Evolutionary conservation across 2,329 filamentous ascomycete genomes (phyloP).

Genomic region (Hypoxylon sp.): DNA sequence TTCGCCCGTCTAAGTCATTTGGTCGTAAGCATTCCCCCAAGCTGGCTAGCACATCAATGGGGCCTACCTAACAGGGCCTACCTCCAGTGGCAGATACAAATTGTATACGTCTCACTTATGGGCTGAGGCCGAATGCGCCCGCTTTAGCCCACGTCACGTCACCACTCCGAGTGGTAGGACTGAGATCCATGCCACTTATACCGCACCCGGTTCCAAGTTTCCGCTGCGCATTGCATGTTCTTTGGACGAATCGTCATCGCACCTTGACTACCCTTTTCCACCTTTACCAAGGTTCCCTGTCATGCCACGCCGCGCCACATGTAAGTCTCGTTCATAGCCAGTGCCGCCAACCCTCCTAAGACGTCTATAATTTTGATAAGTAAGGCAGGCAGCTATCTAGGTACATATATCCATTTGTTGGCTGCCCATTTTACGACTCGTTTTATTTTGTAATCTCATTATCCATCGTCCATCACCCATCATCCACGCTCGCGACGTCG

Average conservation of each 20-base stretch:
- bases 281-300: conserved; percentile 14
- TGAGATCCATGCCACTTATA: conserved; percentile 26
- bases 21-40: neutral
- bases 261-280: neutral
- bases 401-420: neutral
- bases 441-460: neutral
- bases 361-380: neutral
- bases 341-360: neutral
- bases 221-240: neutral
- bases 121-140: conserved; percentile 20
- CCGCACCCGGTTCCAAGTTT: conserved; percentile 29
- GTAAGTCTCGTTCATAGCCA: conserved; percentile 15
- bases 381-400: neutral
- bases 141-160: conserved; percentile 40
- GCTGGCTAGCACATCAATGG: conserved; percentile 1
- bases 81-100: too few relatives aligned
- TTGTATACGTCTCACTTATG: conserved; percentile 8
- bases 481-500: neutral
- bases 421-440: neutral
- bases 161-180: conserved; percentile 17
- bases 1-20: neutral
- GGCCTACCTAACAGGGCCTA: neutral
- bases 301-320: conserved; percentile 36
- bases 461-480: neutral
- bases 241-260: conserved; percentile 32